Percentiles rank a stretch among this genome's conserved stretches.
These are phyloP conservation scores for Oryza glumipatula DNA, from an alignment of 176 grass and related monocot genomes.

Conservation along the genomic window DNA sequence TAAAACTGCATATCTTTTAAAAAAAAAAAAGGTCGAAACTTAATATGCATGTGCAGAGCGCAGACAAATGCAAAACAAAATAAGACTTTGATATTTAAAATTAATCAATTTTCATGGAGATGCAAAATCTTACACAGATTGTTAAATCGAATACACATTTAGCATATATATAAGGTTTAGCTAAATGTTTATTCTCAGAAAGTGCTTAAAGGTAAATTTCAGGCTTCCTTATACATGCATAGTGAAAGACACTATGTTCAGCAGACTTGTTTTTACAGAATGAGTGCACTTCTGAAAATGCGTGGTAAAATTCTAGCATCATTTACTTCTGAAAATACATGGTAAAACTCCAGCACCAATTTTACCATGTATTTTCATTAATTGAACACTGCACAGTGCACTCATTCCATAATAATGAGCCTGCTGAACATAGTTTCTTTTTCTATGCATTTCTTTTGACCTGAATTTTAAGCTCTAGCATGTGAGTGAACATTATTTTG, in stretches of 20 bases:
- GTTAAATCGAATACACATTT: background rate
- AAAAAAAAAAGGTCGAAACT: background rate
- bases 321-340: background rate
- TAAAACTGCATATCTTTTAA: constrained; percentile 2
- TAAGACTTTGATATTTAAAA: background rate
- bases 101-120: background rate
- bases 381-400: no score
- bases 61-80: background rate
- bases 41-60: background rate
- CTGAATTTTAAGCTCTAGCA: background rate
- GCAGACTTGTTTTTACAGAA: background rate
- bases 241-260: background rate
- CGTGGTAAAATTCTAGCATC: no score
- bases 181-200: background rate
- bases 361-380: no score
- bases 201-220: background rate
- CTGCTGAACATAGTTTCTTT: no score
- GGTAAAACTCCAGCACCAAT: background rate
- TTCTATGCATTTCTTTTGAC: background rate
- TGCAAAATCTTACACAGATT: background rate
- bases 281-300: background rate
- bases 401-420: no score
- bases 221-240: background rate
- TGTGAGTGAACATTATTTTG: constrained; percentile 6
- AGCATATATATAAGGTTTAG: background rate